phyloP scores from a whole-genome alignment of 2,329 filamentous ascomycete genomes.

The Calycina herbarum region DNA sequence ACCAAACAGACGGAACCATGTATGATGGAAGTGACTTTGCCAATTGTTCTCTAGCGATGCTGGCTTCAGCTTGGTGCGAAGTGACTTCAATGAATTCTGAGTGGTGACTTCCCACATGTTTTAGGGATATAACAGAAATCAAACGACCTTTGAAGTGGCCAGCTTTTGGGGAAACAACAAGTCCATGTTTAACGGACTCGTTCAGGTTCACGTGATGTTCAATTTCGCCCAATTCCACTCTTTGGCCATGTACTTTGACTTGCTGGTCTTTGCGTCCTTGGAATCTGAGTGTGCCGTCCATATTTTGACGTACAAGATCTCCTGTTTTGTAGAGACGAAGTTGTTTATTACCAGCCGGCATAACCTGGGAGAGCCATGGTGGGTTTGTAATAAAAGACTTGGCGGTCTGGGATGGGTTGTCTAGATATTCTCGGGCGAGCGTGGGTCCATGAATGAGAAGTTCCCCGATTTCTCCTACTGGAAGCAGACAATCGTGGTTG shows the following conservation, averaged over 20 bases:
- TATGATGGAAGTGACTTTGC: conserved; percentile 16
- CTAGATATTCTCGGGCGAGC: conserved; percentile 63
- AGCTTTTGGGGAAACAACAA: conserved; percentile 42
- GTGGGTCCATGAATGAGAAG: conserved; percentile 47
- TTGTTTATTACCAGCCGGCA: neutral
- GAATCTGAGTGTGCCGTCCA: conserved; percentile 40
- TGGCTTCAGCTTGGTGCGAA: neutral
- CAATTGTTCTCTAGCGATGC: neutral
- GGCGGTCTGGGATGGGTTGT: conserved; percentile 56
- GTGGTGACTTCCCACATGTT: conserved; percentile 44
- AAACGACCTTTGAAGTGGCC: conserved; percentile 43
- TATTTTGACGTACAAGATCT: conserved; percentile 12
- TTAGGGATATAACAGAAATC: conserved; percentile 62
- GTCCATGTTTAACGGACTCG: neutral
- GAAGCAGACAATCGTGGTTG: conserved; percentile 23
- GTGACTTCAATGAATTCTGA: conserved; percentile 40
- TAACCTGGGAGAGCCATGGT: conserved; percentile 42
- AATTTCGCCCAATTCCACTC: conserved; percentile 42
- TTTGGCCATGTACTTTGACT: conserved; percentile 15
- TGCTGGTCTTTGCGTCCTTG: conserved; percentile 20
- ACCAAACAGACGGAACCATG: conserved; percentile 22
- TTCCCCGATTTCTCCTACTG: conserved; percentile 31
- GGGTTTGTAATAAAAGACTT: conserved; percentile 56
- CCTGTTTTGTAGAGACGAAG: conserved; percentile 15
- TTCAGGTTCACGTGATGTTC: conserved; percentile 39